A percentile compares a stretch with the other conserved stretches of the same genome.
phyloP scores from a whole-genome alignment of 768 basidiomycete species.

The Hypholoma fasciculare region DNA sequence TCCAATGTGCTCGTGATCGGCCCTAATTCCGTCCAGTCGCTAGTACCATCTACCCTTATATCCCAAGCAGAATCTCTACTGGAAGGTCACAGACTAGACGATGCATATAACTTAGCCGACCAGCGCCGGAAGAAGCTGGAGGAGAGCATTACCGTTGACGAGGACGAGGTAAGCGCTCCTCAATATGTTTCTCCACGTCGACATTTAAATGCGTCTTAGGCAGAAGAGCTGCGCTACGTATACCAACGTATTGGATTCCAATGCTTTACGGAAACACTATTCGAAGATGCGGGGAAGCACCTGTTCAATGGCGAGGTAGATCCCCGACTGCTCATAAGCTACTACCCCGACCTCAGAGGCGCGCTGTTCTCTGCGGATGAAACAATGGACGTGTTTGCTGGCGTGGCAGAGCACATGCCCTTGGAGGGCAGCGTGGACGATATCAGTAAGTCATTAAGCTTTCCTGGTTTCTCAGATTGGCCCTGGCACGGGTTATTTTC shows the following conservation, averaged over 20 bases:
- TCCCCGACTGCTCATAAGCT: constrained; percentile 77
- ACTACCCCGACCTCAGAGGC: constrained; percentile 77
- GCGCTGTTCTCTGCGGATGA: constrained; percentile 56
- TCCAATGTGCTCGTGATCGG: constrained; percentile 70
- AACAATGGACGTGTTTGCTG: constrained; percentile 69
- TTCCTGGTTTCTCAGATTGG: neutral
- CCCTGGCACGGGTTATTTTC: neutral
- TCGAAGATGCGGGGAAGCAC: constrained; percentile 80
- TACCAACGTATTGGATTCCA: constrained; percentile 84
- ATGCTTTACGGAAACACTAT: constrained; percentile 75
- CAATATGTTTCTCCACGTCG: neutral
- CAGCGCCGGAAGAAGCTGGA: constrained; percentile 59
- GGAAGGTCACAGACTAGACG: constrained; percentile 60
- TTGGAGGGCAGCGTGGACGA: constrained; percentile 71
- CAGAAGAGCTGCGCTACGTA: constrained; percentile 74
- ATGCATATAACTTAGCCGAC: constrained; percentile 63
- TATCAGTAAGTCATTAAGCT: constrained; percentile 67
- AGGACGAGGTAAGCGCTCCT: constrained; percentile 47
- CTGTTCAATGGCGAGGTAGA: constrained; percentile 83
- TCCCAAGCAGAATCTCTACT: constrained; percentile 73
- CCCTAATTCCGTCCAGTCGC: constrained; percentile 57
- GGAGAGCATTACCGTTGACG: constrained; percentile 48
- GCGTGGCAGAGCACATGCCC: constrained; percentile 73
- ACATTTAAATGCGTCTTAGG: constrained; percentile 27
- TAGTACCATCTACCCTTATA: constrained; percentile 70